Conservation (phyloP, 23 red algal genomes). For the Gracilaria vermiculophylla region DNA sequence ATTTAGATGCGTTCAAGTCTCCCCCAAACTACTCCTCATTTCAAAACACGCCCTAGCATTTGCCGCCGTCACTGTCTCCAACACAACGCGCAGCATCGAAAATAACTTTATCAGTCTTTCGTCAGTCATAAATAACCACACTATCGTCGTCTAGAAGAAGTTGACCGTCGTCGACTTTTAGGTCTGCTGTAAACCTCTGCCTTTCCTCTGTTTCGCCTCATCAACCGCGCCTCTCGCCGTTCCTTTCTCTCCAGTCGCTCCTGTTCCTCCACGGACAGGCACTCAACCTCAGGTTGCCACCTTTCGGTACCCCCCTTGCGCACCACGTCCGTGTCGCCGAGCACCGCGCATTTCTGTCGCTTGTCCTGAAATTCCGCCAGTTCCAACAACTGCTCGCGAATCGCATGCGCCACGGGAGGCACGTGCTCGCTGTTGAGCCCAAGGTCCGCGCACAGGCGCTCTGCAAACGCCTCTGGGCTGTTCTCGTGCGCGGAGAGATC, state of each 20-base stretch:
- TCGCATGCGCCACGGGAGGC: slow-evolving; percentile 68
- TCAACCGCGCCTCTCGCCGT: slow-evolving; percentile 71
- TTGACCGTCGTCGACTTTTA: slow-evolving; percentile 3
- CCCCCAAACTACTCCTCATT: neutral
- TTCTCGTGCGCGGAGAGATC: slow-evolving; percentile 49
- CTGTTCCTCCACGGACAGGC: slow-evolving; percentile 63
- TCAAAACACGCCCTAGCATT: neutral
- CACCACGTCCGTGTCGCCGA: slow-evolving; percentile 22
- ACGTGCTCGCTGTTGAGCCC: slow-evolving; percentile 77
- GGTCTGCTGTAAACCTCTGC: slow-evolving; percentile 14
- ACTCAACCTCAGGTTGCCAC: slow-evolving; percentile 73
- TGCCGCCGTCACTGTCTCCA: no score
- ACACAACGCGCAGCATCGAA: no score
- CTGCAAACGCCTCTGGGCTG: slow-evolving; percentile 86
- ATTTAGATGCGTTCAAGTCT: neutral
- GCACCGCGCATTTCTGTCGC: slow-evolving; percentile 29
- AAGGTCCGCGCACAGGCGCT: slow-evolving; percentile 69
- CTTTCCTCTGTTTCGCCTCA: slow-evolving; percentile 64
- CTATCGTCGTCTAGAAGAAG: slow-evolving; percentile 13
- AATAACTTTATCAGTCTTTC: no score
- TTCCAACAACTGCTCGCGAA: slow-evolving; percentile 82
- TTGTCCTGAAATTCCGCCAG: slow-evolving; percentile 45
- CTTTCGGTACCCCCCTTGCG: slow-evolving; percentile 1
- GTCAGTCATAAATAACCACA: no score
- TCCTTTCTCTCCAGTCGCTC: slow-evolving; percentile 78